These are phyloP conservation scores for Jacaranda mimosifolia DNA, from an alignment of 257 asterid species.

Conservation along the genomic window DNA sequence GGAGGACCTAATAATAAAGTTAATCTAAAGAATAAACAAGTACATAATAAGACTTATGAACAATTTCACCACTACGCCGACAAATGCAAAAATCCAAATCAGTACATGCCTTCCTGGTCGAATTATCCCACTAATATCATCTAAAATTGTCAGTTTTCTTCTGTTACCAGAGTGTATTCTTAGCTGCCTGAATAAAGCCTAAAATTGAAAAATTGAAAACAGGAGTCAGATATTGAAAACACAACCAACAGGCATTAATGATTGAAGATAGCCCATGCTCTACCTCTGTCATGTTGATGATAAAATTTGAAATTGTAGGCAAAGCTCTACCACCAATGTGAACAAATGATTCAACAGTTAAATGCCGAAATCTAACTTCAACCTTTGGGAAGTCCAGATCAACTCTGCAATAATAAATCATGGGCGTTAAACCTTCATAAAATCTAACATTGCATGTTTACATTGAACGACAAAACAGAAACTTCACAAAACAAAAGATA, in stretches of 20 bases:
- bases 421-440: conserved; percentile 25
- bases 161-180: conserved; percentile 67
- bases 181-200: conserved; percentile 82
- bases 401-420: conserved; percentile 65
- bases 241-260: background rate
- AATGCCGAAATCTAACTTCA: conserved; percentile 84
- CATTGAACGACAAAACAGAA: conserved; percentile 1
- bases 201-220: conserved; percentile 32
- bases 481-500: background rate
- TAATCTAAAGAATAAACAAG: conserved; percentile 60
- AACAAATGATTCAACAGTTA: conserved; percentile 76
- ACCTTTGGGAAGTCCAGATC: conserved; percentile 90
- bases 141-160: conserved; percentile 73
- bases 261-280: conserved; percentile 1
- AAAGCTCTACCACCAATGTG: conserved; percentile 92
- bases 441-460: conserved; percentile 1
- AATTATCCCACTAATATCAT: conserved; percentile 86
- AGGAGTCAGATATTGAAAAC: conserved; percentile 40
- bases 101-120: conserved; percentile 88
- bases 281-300: conserved; percentile 93
- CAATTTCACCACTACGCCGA: conserved; percentile 27
- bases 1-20: conserved; percentile 96
- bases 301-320: conserved; percentile 91
- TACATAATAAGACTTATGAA: conserved; percentile 32
- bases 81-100: conserved; percentile 23